Conservation (phyloP, 345 rosid species). For the Acer saccharum region DNA sequence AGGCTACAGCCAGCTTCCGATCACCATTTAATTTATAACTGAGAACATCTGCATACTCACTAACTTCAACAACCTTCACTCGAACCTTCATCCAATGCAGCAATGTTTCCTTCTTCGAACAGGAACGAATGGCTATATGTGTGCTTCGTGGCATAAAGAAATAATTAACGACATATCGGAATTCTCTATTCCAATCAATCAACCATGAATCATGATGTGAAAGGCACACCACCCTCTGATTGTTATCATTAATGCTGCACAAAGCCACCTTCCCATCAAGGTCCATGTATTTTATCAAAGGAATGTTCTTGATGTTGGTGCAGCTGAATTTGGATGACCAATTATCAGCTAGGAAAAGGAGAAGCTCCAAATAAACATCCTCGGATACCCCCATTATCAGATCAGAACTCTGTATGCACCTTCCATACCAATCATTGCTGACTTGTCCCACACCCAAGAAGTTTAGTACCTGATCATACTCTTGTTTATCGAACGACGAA, state of each 20-base stretch:
- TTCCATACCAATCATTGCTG: conserved; percentile 56
- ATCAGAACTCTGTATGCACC: conserved; percentile 59
- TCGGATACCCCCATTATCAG: conserved; percentile 52
- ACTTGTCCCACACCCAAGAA: conserved; percentile 56
- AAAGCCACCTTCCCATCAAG: conserved; percentile 36
- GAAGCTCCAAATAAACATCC: conserved; percentile 48
- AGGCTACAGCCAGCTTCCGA: conserved; percentile 42
- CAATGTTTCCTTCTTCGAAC: conserved; percentile 22
- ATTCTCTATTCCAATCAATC: conserved; percentile 56
- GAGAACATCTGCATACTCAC: conserved; percentile 34
- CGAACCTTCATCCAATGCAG: conserved; percentile 44
- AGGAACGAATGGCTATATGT: conserved; percentile 29
- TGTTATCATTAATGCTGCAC: conserved; percentile 27
- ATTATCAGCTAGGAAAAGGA: conserved; percentile 49
- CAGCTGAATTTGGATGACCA: conserved; percentile 43
- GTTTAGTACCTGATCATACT: conserved; percentile 39
- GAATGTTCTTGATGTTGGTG: conserved; percentile 40
- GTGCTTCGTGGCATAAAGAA: conserved; percentile 56
- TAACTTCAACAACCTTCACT: conserved; percentile 12
- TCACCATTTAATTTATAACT: conserved; percentile 24
- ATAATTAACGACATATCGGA: conserved; percentile 30
- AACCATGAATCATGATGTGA: conserved; percentile 41
- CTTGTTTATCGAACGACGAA: conserved; percentile 44
- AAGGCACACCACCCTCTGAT: conserved; percentile 24
- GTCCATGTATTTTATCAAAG: conserved; percentile 53